Percentiles rank a stretch among this genome's conserved stretches.
These are phyloP conservation scores for Artemisia tridentata DNA, from an alignment of 129 eudicot genomes.

Conservation along the genomic window DNA sequence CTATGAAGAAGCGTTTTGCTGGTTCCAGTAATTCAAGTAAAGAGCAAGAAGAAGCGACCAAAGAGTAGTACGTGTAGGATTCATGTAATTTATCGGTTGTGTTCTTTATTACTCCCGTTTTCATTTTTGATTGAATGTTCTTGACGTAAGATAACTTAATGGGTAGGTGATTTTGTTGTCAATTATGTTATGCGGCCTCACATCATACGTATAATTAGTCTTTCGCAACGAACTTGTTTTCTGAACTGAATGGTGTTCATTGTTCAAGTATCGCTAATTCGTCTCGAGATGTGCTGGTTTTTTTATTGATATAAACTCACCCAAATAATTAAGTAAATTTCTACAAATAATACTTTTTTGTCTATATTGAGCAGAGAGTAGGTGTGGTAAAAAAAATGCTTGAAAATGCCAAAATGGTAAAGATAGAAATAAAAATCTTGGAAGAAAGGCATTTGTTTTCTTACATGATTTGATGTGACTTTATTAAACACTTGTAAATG, in stretches of 20 bases:
- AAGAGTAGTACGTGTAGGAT: constrained; percentile 18
- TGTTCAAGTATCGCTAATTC: too few relatives aligned
- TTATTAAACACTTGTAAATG: not conserved
- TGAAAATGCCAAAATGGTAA: not conserved
- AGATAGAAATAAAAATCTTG: not conserved
- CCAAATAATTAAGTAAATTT: too few relatives aligned
- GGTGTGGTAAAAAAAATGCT: too few relatives aligned
- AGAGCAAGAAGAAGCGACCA: constrained; percentile 15
- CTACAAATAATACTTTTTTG: too few relatives aligned
- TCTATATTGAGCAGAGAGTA: too few relatives aligned
- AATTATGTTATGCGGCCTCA: not conserved
- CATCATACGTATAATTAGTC: not conserved
- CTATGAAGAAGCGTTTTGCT: constrained; percentile 25
- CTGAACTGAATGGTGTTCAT: too few relatives aligned
- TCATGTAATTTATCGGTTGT: not conserved
- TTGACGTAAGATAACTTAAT: constrained; percentile 13
- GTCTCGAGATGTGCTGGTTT: too few relatives aligned
- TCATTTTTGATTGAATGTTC: constrained; percentile 22
- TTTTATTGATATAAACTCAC: too few relatives aligned
- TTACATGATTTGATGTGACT: constrained; percentile 4
- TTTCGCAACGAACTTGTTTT: not conserved
- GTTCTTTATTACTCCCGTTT: not conserved
- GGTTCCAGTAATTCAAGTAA: constrained; percentile 6
- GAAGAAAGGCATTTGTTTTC: not conserved
- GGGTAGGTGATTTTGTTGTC: constrained; percentile 10